phyloP scores from a whole-genome alignment of 2,329 filamentous ascomycete genomes.

The Emergomyces orientalis region DNA sequence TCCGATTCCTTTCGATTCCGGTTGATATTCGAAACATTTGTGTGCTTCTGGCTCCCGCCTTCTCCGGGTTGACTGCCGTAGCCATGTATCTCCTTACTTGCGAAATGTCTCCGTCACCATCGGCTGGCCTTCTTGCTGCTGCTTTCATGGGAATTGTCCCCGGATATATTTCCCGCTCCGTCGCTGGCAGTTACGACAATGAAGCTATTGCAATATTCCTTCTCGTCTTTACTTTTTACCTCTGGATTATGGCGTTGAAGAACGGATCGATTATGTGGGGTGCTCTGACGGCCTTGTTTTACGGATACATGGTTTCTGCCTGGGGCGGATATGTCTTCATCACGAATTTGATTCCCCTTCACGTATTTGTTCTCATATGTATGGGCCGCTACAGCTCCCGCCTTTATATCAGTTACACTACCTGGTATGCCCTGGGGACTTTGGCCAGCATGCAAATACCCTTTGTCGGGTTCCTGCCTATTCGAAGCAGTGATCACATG shows the following conservation, averaged over 20 bases:
- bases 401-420: conserved; percentile 92
- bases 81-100: conserved; percentile 92
- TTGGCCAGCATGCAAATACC: conserved; percentile 98
- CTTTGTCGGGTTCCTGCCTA: conserved; percentile 93
- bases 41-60: conserved; percentile 87
- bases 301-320: conserved; percentile 99
- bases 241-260: conserved; percentile 99
- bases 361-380: conserved; percentile 85
- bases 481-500: conserved; percentile 98
- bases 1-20: conserved; percentile 78
- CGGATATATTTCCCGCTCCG: conserved; percentile 94
- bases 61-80: conserved; percentile 86
- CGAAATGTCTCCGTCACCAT: conserved; percentile 93
- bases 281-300: conserved; percentile 86
- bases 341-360: conserved; percentile 88
- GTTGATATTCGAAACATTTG: conserved; percentile 99
- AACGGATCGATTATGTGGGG: conserved; percentile 95
- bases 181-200: conserved; percentile 98
- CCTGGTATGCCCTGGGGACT: conserved; percentile 94
- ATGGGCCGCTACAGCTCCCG: conserved; percentile 95
- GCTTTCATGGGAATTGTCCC: conserved; percentile 96
- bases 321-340: conserved; percentile 99
- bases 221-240: conserved; percentile 94
- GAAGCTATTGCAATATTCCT: conserved; percentile 99
- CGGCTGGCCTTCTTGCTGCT: conserved; percentile 87